phyloP scores from a whole-genome alignment of 1,284 basidiomycete genomes.

The Tilletiaria anomala region DNA sequence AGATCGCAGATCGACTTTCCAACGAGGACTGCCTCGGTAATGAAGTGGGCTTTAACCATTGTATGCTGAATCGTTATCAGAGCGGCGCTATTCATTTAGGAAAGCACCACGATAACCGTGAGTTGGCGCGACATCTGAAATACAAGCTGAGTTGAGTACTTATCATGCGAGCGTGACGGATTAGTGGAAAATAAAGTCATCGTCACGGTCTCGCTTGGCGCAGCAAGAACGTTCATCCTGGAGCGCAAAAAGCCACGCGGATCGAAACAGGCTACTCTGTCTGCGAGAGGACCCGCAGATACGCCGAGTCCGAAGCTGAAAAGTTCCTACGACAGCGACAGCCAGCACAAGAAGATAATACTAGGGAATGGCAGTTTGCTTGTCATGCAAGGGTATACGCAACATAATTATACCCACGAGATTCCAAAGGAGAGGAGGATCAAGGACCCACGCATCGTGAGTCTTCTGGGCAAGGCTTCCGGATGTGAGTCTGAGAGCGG shows the following conservation, averaged over 20 bases:
- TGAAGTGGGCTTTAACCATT: conserved; percentile 45
- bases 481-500: too few species aligned
- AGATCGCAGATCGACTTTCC: conserved; percentile 40
- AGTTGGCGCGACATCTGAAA: too few species aligned
- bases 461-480: too few species aligned
- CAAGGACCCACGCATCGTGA: conserved; percentile 16
- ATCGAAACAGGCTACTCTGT: too few species aligned
- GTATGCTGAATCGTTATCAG: conserved; percentile 47
- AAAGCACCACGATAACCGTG: conserved; percentile 40
- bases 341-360: conserved; percentile 17
- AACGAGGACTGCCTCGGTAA: conserved; percentile 40
- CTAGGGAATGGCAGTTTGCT: conserved; percentile 45
- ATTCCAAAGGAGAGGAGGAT: conserved; percentile 27
- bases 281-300: background rate
- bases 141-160: too few species aligned
- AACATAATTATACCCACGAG: conserved; percentile 44
- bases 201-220: conserved; percentile 45
- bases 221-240: conserved; percentile 45
- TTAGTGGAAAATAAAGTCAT: conserved; percentile 47
- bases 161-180: too few species aligned
- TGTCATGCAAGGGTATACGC: conserved; percentile 47
- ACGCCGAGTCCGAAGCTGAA: conserved; percentile 1
- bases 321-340: background rate
- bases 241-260: conserved; percentile 17
- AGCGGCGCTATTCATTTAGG: conserved; percentile 44